These are phyloP conservation scores for Calonectria crousiana DNA, from an alignment of 2,329 filamentous ascomycete genomes.

Conservation along the genomic window DNA sequence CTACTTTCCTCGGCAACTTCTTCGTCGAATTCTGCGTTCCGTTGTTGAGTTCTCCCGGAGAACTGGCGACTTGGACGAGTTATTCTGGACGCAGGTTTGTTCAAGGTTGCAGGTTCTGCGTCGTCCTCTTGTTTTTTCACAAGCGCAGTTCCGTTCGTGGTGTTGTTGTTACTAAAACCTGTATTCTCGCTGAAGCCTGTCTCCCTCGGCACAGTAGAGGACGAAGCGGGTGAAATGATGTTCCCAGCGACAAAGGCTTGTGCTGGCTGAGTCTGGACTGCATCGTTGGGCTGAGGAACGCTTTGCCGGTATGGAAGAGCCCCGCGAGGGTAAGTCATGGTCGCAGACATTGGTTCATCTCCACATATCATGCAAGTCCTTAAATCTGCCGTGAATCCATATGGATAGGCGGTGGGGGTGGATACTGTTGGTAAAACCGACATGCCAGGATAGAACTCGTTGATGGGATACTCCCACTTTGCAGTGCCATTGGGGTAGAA, in stretches of 20 bases:
- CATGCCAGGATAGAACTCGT: slow-evolving; percentile 45
- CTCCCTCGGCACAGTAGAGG: neutral
- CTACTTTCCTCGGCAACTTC: neutral
- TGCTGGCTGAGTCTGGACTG: neutral
- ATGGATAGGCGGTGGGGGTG: slow-evolving; percentile 35
- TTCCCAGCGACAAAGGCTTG: neutral
- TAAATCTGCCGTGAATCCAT: slow-evolving; percentile 37
- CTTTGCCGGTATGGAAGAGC: slow-evolving; percentile 33
- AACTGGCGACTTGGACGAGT: neutral
- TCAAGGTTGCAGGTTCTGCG: neutral
- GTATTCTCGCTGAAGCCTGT: neutral
- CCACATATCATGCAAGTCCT: slow-evolving; percentile 39
- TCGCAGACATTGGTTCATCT: slow-evolving; percentile 36
- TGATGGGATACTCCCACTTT: slow-evolving; percentile 36
- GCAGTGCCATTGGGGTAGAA: slow-evolving; percentile 35
- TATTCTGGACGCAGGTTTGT: neutral
- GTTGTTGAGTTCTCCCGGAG: neutral
- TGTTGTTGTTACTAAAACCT: no score
- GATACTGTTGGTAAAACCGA: slow-evolving; percentile 34
- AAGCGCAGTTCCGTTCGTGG: neutral
- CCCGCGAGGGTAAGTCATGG: slow-evolving; percentile 44
- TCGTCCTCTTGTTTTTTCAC: no score
- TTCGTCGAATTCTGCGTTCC: neutral
- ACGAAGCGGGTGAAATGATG: neutral
- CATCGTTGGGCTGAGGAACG: slow-evolving; percentile 13